Base-by-base conservation (phyloP, 345 rosid genomes). In the Xanthoceras sorbifolium region DNA sequence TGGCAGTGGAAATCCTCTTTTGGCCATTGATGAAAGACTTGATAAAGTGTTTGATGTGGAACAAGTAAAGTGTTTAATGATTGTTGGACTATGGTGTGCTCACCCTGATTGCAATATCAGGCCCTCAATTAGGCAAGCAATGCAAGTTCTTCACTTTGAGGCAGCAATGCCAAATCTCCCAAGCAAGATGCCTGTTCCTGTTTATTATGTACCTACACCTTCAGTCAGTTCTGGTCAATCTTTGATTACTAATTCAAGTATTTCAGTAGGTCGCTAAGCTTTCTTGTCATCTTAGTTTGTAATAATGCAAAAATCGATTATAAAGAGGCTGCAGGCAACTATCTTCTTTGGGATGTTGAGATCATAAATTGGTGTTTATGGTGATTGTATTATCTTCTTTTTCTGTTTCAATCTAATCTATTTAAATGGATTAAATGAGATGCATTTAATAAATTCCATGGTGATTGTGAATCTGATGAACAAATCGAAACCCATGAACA, bases 101-200 rank as follows among this genome's bases (percentile, higher is more conserved):
- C 68, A 73, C 20, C 76, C 76, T 4, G 60, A 61, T n/a, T 12
- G 11, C 9, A 20, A 6, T 20, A 0, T 42, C 1, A 73, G 76
- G 22, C 76, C 76, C 0, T 73, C 69, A 29, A 62, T 44, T 3
- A 61, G 68, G 42, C 83, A 76, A 7, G 83, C 79, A 6, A 65
- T 80, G 65, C 79, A 80, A 64, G 83, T 61, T 25, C 32, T 80
- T 9, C 60, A 76, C 7, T 76, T 71, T 57, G 79, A 80, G 40
- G 20, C 69, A 11, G 63, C 10, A 1, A 1, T 80, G 34, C 79
- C 83, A 18, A 34, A 66, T 71, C 69, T 76, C 0, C 83, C 77
- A 0, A 22, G 15, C 25, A 64, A 76, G 17, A 80, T 76, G 83
- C 77, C 79, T 0, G 66, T 80, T 29, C 83, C 83, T 18, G 8